phyloP scores from a whole-genome alignment of 345 rosid species.

The Salix viminalis region DNA sequence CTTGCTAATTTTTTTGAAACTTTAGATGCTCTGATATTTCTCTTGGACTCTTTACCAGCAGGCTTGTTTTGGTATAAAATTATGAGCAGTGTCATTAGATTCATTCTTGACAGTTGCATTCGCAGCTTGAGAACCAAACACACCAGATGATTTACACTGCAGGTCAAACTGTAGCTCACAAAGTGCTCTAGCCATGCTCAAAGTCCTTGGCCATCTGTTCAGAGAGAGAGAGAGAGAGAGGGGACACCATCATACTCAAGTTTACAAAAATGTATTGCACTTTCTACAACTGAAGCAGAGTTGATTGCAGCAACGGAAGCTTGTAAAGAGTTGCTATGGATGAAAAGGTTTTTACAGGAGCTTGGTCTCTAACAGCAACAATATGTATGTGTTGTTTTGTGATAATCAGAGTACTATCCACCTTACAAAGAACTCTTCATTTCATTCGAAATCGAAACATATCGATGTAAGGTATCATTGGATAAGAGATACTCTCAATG shows the following conservation, averaged over 20 bases:
- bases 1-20: slow-evolving; percentile 10
- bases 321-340: no score
- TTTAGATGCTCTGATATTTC: slow-evolving; percentile 14
- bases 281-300: no score
- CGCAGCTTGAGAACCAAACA: slow-evolving; percentile 4
- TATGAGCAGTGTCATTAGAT: not conserved
- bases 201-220: slow-evolving; percentile 46
- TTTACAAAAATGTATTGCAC: no score
- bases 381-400: no score
- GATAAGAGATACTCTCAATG: no score
- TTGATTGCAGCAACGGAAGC: no score
- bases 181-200: slow-evolving; percentile 49
- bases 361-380: no score
- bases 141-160: slow-evolving; percentile 14
- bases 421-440: no score
- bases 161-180: slow-evolving; percentile 48
- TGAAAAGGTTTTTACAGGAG: no score
- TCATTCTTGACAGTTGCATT: not conserved
- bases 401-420: no score
- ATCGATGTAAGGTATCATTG: no score
- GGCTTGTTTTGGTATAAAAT: slow-evolving; percentile 35
- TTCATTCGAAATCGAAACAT: no score
- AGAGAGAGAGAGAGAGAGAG: not conserved
- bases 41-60: slow-evolving; percentile 22
- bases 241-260: not conserved